These are phyloP conservation scores for Marasmius oreades DNA, from an alignment of 1,284 basidiomycete species.

Conservation along the genomic window DNA sequence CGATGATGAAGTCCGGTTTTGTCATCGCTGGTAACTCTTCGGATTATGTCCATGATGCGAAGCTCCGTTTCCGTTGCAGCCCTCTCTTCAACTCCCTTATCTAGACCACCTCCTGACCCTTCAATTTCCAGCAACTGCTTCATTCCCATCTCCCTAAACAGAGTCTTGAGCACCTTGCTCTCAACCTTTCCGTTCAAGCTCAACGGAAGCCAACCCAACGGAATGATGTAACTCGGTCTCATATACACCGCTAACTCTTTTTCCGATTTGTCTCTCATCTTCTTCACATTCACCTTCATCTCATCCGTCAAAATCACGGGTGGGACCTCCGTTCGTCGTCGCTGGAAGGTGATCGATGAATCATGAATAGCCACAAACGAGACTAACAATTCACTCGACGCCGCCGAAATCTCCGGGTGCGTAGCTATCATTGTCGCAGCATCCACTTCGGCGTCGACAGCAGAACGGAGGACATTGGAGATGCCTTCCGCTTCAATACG, in stretches of 20 bases:
- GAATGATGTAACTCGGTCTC: slow-evolving; percentile 15
- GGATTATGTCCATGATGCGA: slow-evolving; percentile 16
- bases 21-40: slow-evolving; percentile 15
- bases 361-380: slow-evolving; percentile 32
- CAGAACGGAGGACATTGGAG: slow-evolving; percentile 34
- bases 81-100: not conserved
- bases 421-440: slow-evolving; percentile 34
- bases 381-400: slow-evolving; percentile 32
- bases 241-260: slow-evolving; percentile 13
- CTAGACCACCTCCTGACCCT: not conserved
- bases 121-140: slow-evolving; percentile 2
- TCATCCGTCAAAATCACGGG: not conserved
- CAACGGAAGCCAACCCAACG: slow-evolving; percentile 14
- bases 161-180: slow-evolving; percentile 7
- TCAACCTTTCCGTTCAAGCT: slow-evolving; percentile 18
- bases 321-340: slow-evolving; percentile 11
- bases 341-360: slow-evolving; percentile 7
- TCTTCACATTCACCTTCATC: not conserved
- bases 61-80: slow-evolving; percentile 16
- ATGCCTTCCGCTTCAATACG: slow-evolving; percentile 44
- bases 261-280: slow-evolving; percentile 11
- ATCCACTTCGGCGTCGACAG: slow-evolving; percentile 23
- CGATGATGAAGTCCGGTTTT: slow-evolving; percentile 7
- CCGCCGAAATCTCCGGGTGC: slow-evolving; percentile 31
- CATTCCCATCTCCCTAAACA: slow-evolving; percentile 9